Evolutionary conservation across 2,329 filamentous ascomycete species (phyloP), one percentile per base, ranked within the genome.

Genomic region (Colletotrichum sp.): DNA sequence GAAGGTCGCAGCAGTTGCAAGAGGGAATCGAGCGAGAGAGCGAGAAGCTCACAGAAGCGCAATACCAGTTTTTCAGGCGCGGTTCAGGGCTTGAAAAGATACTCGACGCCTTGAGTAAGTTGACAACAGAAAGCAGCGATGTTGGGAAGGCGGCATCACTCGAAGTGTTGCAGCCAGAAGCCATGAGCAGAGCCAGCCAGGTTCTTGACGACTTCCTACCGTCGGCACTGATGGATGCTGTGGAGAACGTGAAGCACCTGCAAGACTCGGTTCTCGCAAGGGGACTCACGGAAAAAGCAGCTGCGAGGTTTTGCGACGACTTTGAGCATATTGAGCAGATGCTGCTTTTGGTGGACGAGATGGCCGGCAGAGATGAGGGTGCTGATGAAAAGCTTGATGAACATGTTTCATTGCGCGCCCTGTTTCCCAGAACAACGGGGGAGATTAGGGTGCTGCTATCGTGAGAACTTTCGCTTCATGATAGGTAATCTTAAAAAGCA

Each of bases 211-310:
- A 95, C 76, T 99, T 98, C 85, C 87, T 99, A 28, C 96, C 97
- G 0, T 98, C 95, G 2, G 97, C 96, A 4, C 89, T 98, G 34
- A 96, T 98, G 88, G 97, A 99, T 82, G 96, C 96, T 4, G 92
- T 95, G 79, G 94, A 97, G 67, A 95, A 95, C 76, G 84, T 98
- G 30, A 93, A 93, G 78, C 88, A 91, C 57, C 86, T 99, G 2
- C 92, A 94, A 77, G 94, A 95, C 80, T 91, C 94, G 2, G 89
- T 88, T 13, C 86, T 98, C 73, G 93, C 94, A 16, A 91, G 95
- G 64, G 89, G 93, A 63, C 91, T 98, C 65, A 97, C 95, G 0
- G 95, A 98, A 80, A 91, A 94, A 78, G 96, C 96, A 0, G 94
- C 96, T 1, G 93, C 95, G 79, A 90, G 87, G 69, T 99, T 99